Evolutionary conservation across 169 alveolate genomes (phyloP), one percentile per base, ranked within the genome.

Genomic region (Prorocentrum cordatum): DNA sequence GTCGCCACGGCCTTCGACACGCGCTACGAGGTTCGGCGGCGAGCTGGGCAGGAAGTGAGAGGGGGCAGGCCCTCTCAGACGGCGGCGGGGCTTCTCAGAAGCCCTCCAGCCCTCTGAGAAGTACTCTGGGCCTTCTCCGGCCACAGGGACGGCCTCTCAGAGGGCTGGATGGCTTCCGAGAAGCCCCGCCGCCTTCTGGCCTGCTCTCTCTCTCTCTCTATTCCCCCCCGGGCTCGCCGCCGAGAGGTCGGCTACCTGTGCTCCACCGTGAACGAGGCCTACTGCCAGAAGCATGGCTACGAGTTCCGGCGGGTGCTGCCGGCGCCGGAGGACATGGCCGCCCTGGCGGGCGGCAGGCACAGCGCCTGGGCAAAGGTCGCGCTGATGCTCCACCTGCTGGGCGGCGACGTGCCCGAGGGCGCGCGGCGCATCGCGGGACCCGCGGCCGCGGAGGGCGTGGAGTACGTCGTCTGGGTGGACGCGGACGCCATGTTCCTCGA

Each of bases 331-430:
- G 38, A 64, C 14, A 62, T 82, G 91, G 26, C 1, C 35, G 0
- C 32, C 26, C 42, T 62, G 80, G 38, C 80, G 2, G 27, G 33
- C 10, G 80, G 77, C 14, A 38, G 91, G 36, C 91, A 82, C n/a
- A 22, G 45, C 67, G 91, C 91, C 26, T 82, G 91, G 91, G 80
- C 32, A 10, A 82, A 82, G 27, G 91, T 82, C 47, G 91, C 91
- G 2, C 27, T 82, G 24, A 68, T 82, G 24, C 20, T 27, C n/a
- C 24, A 62, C 38, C 36, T 82, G 22, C 20, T 82, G 39, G 10
- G 26, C 12, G 42, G 5, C 5, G 26, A 47, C 7, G 24, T 3
- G 16, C 4, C 61, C 22, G 27, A 14, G 18, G 14, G 79, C 9
- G 33, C 31, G 10, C 33, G 22, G 36, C 2, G 0, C 39, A 33